A percentile compares a stretch with the other conserved stretches of the same genome.
Conservation (phyloP, 1,284 basidiomycete species). For the Chondrostereum purpureum region DNA sequence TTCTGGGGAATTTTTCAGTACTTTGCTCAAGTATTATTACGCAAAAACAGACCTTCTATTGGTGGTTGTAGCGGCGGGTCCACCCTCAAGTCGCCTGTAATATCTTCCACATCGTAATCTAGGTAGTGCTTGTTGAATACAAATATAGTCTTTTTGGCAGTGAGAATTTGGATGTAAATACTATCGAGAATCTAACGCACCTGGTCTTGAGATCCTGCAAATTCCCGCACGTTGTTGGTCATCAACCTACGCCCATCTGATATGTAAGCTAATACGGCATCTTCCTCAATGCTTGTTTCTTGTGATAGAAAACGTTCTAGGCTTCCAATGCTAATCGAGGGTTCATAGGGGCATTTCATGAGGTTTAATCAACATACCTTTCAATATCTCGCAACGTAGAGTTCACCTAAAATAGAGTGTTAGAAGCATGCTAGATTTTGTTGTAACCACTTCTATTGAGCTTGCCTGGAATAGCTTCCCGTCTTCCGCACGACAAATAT, state of each 20-base stretch:
- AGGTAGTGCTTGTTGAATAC: slow-evolving; percentile 76
- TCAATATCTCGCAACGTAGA: slow-evolving; percentile 68
- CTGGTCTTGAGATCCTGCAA: slow-evolving; percentile 67
- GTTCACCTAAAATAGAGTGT: slow-evolving; percentile 40
- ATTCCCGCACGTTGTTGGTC: slow-evolving; percentile 62
- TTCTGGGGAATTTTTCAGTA: too few species aligned
- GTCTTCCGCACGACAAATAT: slow-evolving; percentile 70
- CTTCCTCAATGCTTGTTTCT: slow-evolving; percentile 59
- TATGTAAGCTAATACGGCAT: slow-evolving; percentile 67
- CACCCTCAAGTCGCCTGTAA: slow-evolving; percentile 51
- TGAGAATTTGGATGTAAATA: slow-evolving; percentile 7
- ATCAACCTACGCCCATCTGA: slow-evolving; percentile 67
- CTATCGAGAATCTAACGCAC: slow-evolving; percentile 28
- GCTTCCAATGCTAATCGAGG: slow-evolving; percentile 51
- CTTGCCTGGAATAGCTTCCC: slow-evolving; percentile 56
- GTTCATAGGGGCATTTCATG: background rate
- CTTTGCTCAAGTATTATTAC: background rate
- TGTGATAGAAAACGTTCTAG: slow-evolving; percentile 62
- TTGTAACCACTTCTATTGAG: slow-evolving; percentile 6
- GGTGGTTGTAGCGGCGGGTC: slow-evolving; percentile 56
- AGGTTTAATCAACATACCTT: slow-evolving; percentile 48
- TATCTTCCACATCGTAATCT: slow-evolving; percentile 57
- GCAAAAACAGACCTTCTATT: slow-evolving; percentile 47
- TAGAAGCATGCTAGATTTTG: slow-evolving; percentile 5
- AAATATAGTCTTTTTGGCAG: slow-evolving; percentile 51